Conservation (phyloP, 192 early-diverging fungal genomes). For the Geranomyces michiganensis region DNA sequence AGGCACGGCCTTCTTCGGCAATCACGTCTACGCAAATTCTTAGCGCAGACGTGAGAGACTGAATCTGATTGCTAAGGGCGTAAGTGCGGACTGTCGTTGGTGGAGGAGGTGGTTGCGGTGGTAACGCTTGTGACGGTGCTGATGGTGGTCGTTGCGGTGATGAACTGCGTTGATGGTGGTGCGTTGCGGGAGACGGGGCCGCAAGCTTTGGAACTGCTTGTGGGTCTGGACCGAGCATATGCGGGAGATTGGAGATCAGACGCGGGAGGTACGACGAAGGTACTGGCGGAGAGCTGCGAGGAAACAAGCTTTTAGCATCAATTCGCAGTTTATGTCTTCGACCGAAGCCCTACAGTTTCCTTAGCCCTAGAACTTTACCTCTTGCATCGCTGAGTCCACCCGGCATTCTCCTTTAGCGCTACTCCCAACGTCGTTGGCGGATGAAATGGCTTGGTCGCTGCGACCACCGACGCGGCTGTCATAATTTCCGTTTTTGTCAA, state of each 20-base stretch:
- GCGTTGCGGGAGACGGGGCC: background rate
- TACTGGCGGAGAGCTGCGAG: constrained; percentile 1
- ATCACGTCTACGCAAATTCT: constrained; percentile 9
- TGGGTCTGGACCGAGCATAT: constrained; percentile 6
- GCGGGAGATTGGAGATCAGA: background rate
- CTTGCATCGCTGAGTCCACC: constrained; percentile 1
- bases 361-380: too few species aligned
- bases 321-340: too few species aligned
- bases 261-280: constrained; percentile 13
- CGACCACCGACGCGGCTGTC: constrained; percentile 2
- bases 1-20: constrained; percentile 5
- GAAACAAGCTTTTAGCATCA: too few species aligned
- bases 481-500: background rate
- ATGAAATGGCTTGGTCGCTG: constrained; percentile 8
- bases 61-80: constrained; percentile 4
- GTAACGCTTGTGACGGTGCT: background rate
- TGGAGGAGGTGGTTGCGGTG: background rate
- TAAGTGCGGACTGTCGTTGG: background rate
- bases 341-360: too few species aligned
- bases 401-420: background rate
- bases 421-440: constrained; percentile 1
- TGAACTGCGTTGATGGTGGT: background rate
- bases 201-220: background rate
- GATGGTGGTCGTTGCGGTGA: background rate
- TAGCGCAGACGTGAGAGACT: constrained; percentile 2